Base-by-base conservation (phyloP, 352 stramenopile species). In the Phytophthora macrochlamydospora region DNA sequence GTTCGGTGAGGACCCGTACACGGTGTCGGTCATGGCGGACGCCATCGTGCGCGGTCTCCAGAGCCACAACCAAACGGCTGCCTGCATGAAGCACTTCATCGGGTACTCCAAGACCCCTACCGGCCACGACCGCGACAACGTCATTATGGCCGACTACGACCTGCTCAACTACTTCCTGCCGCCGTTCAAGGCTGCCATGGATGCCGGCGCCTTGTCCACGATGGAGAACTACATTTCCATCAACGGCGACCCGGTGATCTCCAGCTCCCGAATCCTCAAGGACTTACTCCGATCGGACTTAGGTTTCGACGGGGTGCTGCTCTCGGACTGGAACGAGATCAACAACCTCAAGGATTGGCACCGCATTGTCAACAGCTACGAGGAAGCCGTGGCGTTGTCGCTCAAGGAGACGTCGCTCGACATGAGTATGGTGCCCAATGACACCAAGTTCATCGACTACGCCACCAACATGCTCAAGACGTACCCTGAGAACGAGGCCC, bases 221-320 rank as follows among this genome's bases (percentile, higher is more conserved):
- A 98, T 98, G 94, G 92, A 97, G 69, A 94, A 73, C 56, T 98
- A 98, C 79, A 93, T 90, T 38, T 93, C 95, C 50, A 65, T 97
- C 51, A 97, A 97, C 59, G 91, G 90, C 14, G 81, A 97, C 6
- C 94, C 94, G 0, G 85, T 97, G 31, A 83, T 96, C 5, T 76
- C 78, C 1, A 98, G 88, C 44, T 61, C 75, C 12, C 78, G 89
- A 18, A 83, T 92, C 49, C 63, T 97, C 3, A 66, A 81, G 12
- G 75, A 89, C 24, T 58, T 98, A 46, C 65, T 98, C n/a, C 79
- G 93, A 30, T 65, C 80, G 7, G 71, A 95, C 57, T 62, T 98
- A 33, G 71, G 67, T 1, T 98, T 97, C 61, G 63, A 93, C 12
- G 90, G 91, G 6, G 67, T 97, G 24, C 40, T 97, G 18, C 87